These are phyloP conservation scores for Vickermania ingenoplastis DNA, from an alignment of 208 protist species.

Conservation along the genomic window DNA sequence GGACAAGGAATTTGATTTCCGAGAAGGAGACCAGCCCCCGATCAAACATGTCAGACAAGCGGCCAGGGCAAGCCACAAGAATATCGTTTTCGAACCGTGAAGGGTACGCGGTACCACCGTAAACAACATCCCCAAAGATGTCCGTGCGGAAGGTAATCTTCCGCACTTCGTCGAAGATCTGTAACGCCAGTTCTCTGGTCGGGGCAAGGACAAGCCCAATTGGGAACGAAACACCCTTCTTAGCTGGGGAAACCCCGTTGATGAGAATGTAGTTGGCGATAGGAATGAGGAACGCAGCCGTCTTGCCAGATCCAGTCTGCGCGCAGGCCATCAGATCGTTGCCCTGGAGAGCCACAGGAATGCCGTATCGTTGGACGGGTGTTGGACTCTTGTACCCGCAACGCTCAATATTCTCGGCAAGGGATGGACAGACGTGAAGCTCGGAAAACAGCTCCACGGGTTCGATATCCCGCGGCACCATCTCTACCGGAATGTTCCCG, in stretches of 20 bases:
- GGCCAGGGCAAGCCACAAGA: constrained; percentile 85
- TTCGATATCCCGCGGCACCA: constrained; percentile 63
- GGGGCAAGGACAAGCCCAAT: constrained; percentile 92
- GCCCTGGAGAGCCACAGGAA: constrained; percentile 88
- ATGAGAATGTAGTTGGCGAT: constrained; percentile 93
- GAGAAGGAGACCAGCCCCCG: constrained; percentile 73
- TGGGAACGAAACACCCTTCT: constrained; percentile 38
- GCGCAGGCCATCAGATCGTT: constrained; percentile 98
- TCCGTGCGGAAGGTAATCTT: constrained; percentile 93
- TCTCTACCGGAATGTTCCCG: constrained; percentile 73
- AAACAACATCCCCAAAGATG: constrained; percentile 92
- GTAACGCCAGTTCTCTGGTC: constrained; percentile 92
- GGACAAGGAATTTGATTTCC: constrained; percentile 89
- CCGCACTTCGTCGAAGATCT: constrained; percentile 94
- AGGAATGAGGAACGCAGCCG: constrained; percentile 96
- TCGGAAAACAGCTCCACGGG: constrained; percentile 79
- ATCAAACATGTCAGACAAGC: constrained; percentile 85
- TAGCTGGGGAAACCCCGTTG: constrained; percentile 58
- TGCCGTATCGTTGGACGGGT: constrained; percentile 96
- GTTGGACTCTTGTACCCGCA: constrained; percentile 95
- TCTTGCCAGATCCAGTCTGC: constrained; percentile 99
- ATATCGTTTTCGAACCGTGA: constrained; percentile 94
- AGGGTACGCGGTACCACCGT: constrained; percentile 94
- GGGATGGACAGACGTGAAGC: constrained; percentile 65
- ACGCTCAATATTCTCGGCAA: constrained; percentile 91